Evolutionary conservation across 2,329 filamentous ascomycete genomes (phyloP).

Genomic region (Microsporum ferrugineum): DNA sequence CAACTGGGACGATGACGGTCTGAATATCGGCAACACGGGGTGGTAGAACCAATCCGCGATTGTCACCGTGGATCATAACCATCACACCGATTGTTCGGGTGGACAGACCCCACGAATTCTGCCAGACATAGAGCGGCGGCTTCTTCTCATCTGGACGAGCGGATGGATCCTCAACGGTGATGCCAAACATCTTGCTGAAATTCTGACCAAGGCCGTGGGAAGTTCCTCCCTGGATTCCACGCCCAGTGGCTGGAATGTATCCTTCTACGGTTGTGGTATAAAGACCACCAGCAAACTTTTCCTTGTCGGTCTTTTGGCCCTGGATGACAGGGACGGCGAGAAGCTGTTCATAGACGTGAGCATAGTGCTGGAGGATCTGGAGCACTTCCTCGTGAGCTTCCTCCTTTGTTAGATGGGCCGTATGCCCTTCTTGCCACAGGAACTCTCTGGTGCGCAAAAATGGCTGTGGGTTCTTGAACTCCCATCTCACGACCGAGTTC

Average conservation of each 20-base stretch:
- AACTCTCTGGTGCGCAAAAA: constrained; percentile 93
- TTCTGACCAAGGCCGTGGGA: constrained; percentile 94
- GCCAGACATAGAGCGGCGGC: constrained; percentile 78
- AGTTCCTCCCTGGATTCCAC: constrained; percentile 92
- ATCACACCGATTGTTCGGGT: constrained; percentile 97
- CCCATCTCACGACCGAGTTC: constrained; percentile 93
- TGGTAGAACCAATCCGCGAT: constrained; percentile 88
- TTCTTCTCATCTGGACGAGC: constrained; percentile 61
- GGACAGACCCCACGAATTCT: constrained; percentile 97
- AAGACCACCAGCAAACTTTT: constrained; percentile 93
- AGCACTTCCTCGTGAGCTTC: constrained; percentile 75
- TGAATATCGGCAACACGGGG: constrained; percentile 81
- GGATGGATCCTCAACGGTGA: constrained; percentile 84
- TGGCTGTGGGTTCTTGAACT: constrained; percentile 79
- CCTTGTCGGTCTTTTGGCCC: constrained; percentile 89
- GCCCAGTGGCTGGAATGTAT: constrained; percentile 89
- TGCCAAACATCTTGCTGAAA: constrained; percentile 98
- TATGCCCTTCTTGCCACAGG: constrained; percentile 95
- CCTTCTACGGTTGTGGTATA: constrained; percentile 97
- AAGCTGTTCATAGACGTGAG: constrained; percentile 81
- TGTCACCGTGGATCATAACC: constrained; percentile 95
- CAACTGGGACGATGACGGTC: constrained; percentile 79
- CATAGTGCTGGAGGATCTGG: constrained; percentile 87
- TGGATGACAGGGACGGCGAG: constrained; percentile 91
- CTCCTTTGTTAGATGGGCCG: constrained; percentile 75